phyloP scores from a whole-genome alignment of 768 basidiomycete genomes.

The Suillus cothurnatus region DNA sequence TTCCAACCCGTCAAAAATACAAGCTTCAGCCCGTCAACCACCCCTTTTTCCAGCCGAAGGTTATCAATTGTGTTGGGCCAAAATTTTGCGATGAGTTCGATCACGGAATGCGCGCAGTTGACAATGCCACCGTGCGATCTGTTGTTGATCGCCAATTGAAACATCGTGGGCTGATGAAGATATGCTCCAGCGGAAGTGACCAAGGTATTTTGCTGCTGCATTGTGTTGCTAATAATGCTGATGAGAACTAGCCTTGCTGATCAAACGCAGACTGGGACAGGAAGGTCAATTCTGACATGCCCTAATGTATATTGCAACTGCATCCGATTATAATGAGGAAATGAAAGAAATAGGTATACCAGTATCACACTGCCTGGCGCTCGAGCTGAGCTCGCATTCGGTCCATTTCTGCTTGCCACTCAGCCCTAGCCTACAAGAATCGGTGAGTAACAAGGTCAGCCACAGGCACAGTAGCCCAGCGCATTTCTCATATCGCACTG shows the following conservation, averaged over 20 bases:
- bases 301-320: not conserved
- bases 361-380: not conserved
- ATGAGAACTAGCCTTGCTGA: too few species aligned
- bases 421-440: not conserved
- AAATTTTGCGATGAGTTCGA: conserved; percentile 60
- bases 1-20: conserved; percentile 57
- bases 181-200: conserved; percentile 16
- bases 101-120: conserved; percentile 65
- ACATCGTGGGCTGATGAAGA: conserved; percentile 38
- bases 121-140: conserved; percentile 76
- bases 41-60: conserved; percentile 56
- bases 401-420: not conserved
- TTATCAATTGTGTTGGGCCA: conserved; percentile 69
- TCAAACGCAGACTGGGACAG: too few species aligned
- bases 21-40: conserved; percentile 56
- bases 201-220: conserved; percentile 25
- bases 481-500: conserved; percentile 11
- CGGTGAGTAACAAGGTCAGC: conserved; percentile 48
- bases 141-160: conserved; percentile 66
- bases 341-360: not conserved
- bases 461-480: not conserved
- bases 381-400: not conserved
- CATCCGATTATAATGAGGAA: not conserved
- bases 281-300: not conserved
- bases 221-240: too few species aligned